Percentiles rank a stretch among this genome's conserved stretches.
Evolutionary conservation across 306 rosid genomes (phyloP).

Genomic region (Amphicarpaea edgeworthii): DNA sequence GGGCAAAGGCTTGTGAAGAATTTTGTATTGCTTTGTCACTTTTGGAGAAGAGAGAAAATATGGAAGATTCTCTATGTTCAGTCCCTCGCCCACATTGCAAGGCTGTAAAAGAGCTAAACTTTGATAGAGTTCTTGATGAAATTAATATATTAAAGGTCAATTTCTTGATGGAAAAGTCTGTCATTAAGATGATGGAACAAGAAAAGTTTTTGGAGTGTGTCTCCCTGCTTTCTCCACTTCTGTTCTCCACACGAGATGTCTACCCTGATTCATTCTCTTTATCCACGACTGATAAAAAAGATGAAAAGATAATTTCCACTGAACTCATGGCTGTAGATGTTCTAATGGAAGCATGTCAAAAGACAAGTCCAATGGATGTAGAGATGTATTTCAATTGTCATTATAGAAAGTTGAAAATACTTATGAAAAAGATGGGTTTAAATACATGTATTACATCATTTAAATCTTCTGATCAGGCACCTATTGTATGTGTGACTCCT

Average conservation of each 20-base stretch:
- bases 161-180: constrained; percentile 85
- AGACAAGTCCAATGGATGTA: constrained; percentile 71
- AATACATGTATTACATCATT: constrained; percentile 61
- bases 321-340: constrained; percentile 88
- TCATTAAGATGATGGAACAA: constrained; percentile 76
- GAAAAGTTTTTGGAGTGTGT: constrained; percentile 76
- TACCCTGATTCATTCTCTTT: constrained; percentile 70
- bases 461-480: constrained; percentile 60
- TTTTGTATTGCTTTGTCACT: constrained; percentile 72
- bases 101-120: constrained; percentile 73
- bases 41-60: constrained; percentile 59
- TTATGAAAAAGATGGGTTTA: constrained; percentile 78
- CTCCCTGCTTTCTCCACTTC: constrained; percentile 83
- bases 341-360: constrained; percentile 86
- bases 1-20: constrained; percentile 82
- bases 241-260: constrained; percentile 74
- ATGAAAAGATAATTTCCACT: constrained; percentile 65
- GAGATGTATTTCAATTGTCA: constrained; percentile 84
- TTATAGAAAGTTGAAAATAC: constrained; percentile 81
- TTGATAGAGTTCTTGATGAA: constrained; percentile 80
- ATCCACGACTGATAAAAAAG: constrained; percentile 57
- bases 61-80: constrained; percentile 53
- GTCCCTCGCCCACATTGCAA: constrained; percentile 75
- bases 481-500: constrained; percentile 52
- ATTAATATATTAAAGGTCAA: constrained; percentile 83